Percentiles rank a stretch among this genome's conserved stretches.
These are phyloP conservation scores for Penicillium angulare DNA, from an alignment of 495 filamentous ascomycete genomes.

Conservation along the genomic window DNA sequence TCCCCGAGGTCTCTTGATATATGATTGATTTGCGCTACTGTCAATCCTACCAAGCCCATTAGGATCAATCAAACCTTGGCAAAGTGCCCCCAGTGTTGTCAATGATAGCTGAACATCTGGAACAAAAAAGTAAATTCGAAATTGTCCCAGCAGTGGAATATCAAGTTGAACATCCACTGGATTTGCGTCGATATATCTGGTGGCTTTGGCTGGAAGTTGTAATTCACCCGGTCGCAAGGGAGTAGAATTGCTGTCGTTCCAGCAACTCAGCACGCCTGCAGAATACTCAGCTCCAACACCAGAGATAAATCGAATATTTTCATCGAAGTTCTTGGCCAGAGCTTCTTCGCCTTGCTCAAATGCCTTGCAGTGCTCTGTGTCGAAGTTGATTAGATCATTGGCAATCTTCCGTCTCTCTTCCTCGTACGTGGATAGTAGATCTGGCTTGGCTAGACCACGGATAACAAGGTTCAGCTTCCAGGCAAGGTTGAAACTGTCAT, in stretches of 20 bases:
- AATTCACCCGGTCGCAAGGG: constrained; percentile 55
- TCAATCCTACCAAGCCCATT: constrained; percentile 46
- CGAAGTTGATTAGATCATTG: constrained; percentile 70
- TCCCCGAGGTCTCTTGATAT: constrained; percentile 49
- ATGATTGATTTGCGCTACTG: constrained; percentile 48
- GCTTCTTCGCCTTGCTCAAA: constrained; percentile 58
- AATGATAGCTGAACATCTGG: constrained; percentile 51
- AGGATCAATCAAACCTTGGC: constrained; percentile 31
- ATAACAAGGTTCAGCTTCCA: constrained; percentile 80
- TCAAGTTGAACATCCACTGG: constrained; percentile 70
- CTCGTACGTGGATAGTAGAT: constrained; percentile 70
- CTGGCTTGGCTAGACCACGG: constrained; percentile 54
- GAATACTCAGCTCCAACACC: constrained; percentile 65
- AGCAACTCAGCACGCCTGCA: constrained; percentile 54
- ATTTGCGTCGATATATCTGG: constrained; percentile 67
- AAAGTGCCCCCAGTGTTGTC: constrained; percentile 54
- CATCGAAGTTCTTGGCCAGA: constrained; percentile 60
- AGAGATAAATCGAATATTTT: constrained; percentile 66
- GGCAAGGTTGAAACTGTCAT: constrained; percentile 75
- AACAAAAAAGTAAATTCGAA: constrained; percentile 64
- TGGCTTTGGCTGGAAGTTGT: constrained; percentile 61
- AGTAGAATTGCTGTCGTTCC: constrained; percentile 4
- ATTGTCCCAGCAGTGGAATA: constrained; percentile 68
- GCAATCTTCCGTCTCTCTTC: constrained; percentile 71
- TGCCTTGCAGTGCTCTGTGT: constrained; percentile 55